Percentiles rank a stretch among this genome's conserved stretches.
Evolutionary conservation across 768 basidiomycete species (phyloP).

Genomic region (Sporobolomyces pararoseus): DNA sequence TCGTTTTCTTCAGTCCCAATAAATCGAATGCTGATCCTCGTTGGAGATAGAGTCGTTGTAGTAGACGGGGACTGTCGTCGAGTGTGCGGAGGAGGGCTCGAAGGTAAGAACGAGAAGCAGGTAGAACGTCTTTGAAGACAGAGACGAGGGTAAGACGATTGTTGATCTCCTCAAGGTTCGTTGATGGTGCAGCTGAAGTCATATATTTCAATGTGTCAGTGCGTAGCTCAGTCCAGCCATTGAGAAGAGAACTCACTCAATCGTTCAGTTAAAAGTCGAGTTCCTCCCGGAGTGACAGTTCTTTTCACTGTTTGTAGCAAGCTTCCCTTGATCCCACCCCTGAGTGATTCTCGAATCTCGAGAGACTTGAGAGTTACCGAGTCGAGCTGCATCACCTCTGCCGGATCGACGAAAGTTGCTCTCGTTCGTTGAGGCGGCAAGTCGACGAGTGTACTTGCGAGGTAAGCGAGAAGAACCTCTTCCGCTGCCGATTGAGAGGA

Average conservation of each 20-base stretch:
- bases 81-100: slow-evolving; percentile 57
- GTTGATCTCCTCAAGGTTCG: slow-evolving; percentile 60
- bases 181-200: slow-evolving; percentile 21
- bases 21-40: slow-evolving; percentile 66
- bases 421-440: slow-evolving; percentile 5
- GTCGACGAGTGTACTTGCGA: slow-evolving; percentile 24
- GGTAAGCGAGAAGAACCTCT: slow-evolving; percentile 31
- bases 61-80: slow-evolving; percentile 69
- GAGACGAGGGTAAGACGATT: slow-evolving; percentile 72
- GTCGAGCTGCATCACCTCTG: slow-evolving; percentile 78
- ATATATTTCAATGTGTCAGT: too few relatives aligned
- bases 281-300: slow-evolving; percentile 72
- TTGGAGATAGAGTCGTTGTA: slow-evolving; percentile 70
- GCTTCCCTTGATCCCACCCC: slow-evolving; percentile 70
- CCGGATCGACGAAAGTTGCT: slow-evolving; percentile 59
- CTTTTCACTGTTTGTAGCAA: slow-evolving; percentile 70
- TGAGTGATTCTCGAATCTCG: slow-evolving; percentile 70
- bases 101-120: slow-evolving; percentile 57
- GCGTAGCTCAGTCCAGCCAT: too few relatives aligned
- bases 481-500: slow-evolving; percentile 18
- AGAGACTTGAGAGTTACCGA: slow-evolving; percentile 82
- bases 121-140: slow-evolving; percentile 54
- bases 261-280: slow-evolving; percentile 69
- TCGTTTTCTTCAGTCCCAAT: slow-evolving; percentile 61
- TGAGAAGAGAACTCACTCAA: slow-evolving; percentile 60